phyloP scores from a whole-genome alignment of 108 stramenopile species.

The Skeletonema grethae region DNA sequence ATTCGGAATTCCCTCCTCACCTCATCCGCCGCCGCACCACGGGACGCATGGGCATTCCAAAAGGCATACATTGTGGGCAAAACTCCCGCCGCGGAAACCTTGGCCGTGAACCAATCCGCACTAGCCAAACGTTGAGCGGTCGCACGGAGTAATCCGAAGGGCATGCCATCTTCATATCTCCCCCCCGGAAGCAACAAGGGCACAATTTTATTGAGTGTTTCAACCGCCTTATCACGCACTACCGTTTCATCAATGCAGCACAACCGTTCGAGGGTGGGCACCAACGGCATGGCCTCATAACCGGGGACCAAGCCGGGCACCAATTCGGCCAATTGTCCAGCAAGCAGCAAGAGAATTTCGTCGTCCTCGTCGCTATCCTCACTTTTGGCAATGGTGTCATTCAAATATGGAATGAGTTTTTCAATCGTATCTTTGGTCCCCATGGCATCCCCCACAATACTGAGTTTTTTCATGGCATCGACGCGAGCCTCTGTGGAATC shows the following conservation, averaged over 20 bases:
- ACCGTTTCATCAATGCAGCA: constrained; percentile 94
- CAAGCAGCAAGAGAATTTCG: constrained; percentile 77
- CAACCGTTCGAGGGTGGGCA: constrained; percentile 90
- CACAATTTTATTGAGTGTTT: constrained; percentile 64
- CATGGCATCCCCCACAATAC: constrained; percentile 80
- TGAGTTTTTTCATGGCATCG: constrained; percentile 87
- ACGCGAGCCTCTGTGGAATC: constrained; percentile 77
- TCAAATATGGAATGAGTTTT: constrained; percentile 72
- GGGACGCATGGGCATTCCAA: constrained; percentile 36
- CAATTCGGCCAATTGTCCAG: constrained; percentile 68
- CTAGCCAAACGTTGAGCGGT: constrained; percentile 80
- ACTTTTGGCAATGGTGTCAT: constrained; percentile 42
- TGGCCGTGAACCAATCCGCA: constrained; percentile 98
- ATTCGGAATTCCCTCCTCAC: constrained; percentile 58
- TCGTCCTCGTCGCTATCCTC: constrained; percentile 63
- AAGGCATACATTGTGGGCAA: constrained; percentile 50
- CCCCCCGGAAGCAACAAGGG: constrained; percentile 41
- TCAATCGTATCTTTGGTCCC: constrained; percentile 56
- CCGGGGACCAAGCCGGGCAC: constrained; percentile 73
- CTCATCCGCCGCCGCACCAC: constrained; percentile 32
- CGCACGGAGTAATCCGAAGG: constrained; percentile 49
- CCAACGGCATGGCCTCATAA: constrained; percentile 55
- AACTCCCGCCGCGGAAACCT: constrained; percentile 88
- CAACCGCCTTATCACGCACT: constrained; percentile 90
- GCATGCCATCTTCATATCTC: constrained; percentile 23